Evolutionary conservation across 805 yeast species (phyloP).

Genomic region (Peterozyma xylosa): DNA sequence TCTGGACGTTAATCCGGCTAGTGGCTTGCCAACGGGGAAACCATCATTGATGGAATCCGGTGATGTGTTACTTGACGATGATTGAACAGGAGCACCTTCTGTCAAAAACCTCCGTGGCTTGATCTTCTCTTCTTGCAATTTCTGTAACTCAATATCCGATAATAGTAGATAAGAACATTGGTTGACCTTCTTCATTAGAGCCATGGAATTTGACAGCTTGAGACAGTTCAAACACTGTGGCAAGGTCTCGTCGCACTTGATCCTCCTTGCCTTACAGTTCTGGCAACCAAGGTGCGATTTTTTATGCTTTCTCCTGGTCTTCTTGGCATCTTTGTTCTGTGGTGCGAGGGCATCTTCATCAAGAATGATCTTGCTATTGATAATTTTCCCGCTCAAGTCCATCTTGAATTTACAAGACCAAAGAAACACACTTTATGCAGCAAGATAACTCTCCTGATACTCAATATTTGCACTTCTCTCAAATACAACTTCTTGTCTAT

Average conservation of each 20-base stretch:
- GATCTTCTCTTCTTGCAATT: background rate
- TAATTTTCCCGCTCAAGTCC: background rate
- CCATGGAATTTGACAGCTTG: conserved; percentile 14
- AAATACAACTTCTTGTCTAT: too few species aligned
- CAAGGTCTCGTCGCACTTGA: conserved; percentile 59
- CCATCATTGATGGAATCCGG: background rate
- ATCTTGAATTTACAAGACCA: background rate
- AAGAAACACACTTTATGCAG: too few species aligned
- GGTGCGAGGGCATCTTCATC: background rate
- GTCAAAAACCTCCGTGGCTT: background rate
- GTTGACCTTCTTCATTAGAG: background rate
- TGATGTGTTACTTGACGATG: background rate
- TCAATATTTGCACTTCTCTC: too few species aligned
- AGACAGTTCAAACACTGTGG: conserved; percentile 52
- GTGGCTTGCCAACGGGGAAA: background rate
- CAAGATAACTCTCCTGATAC: too few species aligned
- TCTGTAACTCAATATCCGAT: background rate
- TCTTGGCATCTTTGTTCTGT: conserved; percentile 16
- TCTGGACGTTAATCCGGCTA: too few species aligned
- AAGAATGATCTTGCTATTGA: background rate
- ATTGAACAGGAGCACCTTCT: background rate
- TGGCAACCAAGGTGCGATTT: conserved; percentile 74
- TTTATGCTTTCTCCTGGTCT: conserved; percentile 51
- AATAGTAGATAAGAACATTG: conserved; percentile 2
- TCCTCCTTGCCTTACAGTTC: conserved; percentile 53